Conservation (phyloP, 2,329 filamentous ascomycete species). For the Rhytidhysteron rufulum region DNA sequence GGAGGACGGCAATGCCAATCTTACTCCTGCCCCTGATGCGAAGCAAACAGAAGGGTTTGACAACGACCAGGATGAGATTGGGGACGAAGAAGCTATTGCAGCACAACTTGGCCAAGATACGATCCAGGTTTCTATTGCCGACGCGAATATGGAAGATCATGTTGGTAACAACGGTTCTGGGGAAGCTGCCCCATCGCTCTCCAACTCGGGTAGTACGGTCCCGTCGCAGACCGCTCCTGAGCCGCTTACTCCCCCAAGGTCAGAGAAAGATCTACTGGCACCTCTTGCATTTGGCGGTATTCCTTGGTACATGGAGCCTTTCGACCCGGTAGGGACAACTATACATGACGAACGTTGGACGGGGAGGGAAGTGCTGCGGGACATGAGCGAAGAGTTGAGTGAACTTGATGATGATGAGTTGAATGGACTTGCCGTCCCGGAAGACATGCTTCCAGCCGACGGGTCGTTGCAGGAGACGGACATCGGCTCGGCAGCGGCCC, state of each 20-base stretch:
- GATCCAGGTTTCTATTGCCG: slow-evolving; percentile 14
- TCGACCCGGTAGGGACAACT: slow-evolving; percentile 76
- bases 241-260: slow-evolving; percentile 66
- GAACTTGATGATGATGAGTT: slow-evolving; percentile 91
- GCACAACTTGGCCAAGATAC: slow-evolving; percentile 29
- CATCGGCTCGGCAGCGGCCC: slow-evolving; percentile 17
- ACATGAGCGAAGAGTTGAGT: slow-evolving; percentile 80
- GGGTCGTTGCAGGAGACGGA: slow-evolving; percentile 16
- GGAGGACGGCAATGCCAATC: slow-evolving; percentile 16
- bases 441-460: slow-evolving; percentile 24
- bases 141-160: slow-evolving; percentile 15
- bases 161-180: slow-evolving; percentile 15
- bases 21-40: slow-evolving; percentile 34
- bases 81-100: slow-evolving; percentile 33
- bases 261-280: slow-evolving; percentile 47
- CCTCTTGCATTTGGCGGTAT: slow-evolving; percentile 60
- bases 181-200: slow-evolving; percentile 14
- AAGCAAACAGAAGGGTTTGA: slow-evolving; percentile 24
- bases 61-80: slow-evolving; percentile 26
- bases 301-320: slow-evolving; percentile 81
- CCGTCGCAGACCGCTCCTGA: slow-evolving; percentile 28
- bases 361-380: slow-evolving; percentile 66
- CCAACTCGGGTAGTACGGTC: slow-evolving; percentile 30
- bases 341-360: slow-evolving; percentile 70
- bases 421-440: slow-evolving; percentile 51